Base-by-base conservation (phyloP, 257 asterid species). In the Mentha longifolia region DNA sequence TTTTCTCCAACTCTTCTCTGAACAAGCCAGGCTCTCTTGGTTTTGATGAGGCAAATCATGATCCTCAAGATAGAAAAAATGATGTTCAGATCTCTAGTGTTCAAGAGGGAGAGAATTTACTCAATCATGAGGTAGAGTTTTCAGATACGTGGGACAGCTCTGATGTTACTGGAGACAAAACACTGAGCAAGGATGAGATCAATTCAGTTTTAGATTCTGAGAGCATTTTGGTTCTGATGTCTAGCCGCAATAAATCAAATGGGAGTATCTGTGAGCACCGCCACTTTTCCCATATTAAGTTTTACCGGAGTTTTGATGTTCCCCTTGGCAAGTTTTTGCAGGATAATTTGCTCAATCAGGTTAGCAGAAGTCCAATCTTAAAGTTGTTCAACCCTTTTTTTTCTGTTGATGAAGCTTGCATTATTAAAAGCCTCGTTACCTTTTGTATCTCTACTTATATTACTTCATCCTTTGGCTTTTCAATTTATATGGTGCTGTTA, bases 141-240 rank as follows among this genome's bases (percentile, higher is more conserved):
- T 74, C 77, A 62, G 87, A 83, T 61, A 50, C 57, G 42, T 66
- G 75, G 73, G 77, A 68, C 47, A 42, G 7, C 57, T 52, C 70
- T 73, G 85, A 82, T 61, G 81, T 68, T 70, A 67, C 75, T 20
- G 90, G 77, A 76, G 89, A 85, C 30, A 81, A 84, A 82, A 51
- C 43, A 42, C 78, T 74, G 65, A 78, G 72, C 70, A 82, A 84
- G 84, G 90, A 88, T 79, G 94, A 85, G 67, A 86, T 89, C 70
- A 84, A 80, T 74, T 82, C 92, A 22, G 88, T 92, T 35, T 81
- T 91, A 78, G 96, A 94, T 75, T 84, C 97, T 15, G 96, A 91
- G 84, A 91, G 97, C 70, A 94, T 94, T 71, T 83, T 91, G 87
- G 95, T 94, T 75, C 74, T 89, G 85, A 80, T 85, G 92, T 94